Conservation (phyloP, 495 filamentous ascomycete genomes). For the Penicillium egyptiacum region DNA sequence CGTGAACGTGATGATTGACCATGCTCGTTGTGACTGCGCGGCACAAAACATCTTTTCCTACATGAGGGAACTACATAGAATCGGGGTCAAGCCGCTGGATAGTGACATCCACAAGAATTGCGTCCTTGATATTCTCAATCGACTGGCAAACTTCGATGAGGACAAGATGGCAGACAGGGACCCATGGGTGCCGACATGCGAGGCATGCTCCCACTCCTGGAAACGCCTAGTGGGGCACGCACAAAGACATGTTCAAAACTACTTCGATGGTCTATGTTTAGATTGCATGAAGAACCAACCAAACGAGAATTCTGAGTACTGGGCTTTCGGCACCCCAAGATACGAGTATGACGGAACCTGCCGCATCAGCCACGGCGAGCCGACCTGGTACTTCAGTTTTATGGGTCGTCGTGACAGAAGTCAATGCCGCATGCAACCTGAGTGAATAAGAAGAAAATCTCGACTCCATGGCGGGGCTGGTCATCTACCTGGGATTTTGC, state of each 20-base stretch:
- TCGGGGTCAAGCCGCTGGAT: not conserved
- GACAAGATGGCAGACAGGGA: not conserved
- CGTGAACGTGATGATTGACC: not conserved
- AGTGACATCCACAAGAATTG: not conserved
- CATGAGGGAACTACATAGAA: not conserved
- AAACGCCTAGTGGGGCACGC: not conserved
- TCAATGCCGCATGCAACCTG: not conserved
- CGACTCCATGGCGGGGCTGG: not conserved
- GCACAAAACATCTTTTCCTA: not conserved
- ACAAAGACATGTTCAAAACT: not conserved
- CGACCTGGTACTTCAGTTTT: not conserved
- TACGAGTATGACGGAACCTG: not conserved
- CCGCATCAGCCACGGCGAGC: not conserved
- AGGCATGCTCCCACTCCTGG: not conserved
- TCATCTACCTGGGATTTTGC: not conserved
- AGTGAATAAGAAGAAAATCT: not conserved
- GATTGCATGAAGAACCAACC: not conserved
- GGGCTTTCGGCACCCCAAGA: not conserved
- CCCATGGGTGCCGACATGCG: not conserved
- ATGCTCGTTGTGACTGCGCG: not conserved
- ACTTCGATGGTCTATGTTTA: not conserved
- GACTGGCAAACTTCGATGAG: not conserved
- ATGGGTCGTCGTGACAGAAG: not conserved
- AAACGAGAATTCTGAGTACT: not conserved
- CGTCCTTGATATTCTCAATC: not conserved